Evolutionary conservation across 1,139 yeast species (phyloP).

Genomic region (Sugiyamaella paludigena): DNA sequence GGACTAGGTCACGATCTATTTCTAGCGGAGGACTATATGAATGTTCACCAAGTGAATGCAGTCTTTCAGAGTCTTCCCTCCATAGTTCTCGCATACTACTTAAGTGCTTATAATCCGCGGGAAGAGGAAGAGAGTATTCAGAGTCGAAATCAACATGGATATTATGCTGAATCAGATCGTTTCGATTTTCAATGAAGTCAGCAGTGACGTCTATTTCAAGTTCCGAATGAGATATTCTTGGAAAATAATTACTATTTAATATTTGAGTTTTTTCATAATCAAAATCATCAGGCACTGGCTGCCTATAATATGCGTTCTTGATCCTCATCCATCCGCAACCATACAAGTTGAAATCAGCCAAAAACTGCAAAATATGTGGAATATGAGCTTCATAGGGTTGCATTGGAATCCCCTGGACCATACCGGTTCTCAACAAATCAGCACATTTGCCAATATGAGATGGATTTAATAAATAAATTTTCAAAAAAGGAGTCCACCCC

Average conservation of each 20-base stretch:
- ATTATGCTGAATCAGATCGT: slow-evolving; percentile 44
- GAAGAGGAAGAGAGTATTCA: slow-evolving; percentile 20
- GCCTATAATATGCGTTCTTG: slow-evolving; percentile 23
- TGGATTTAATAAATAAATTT: slow-evolving; percentile 68
- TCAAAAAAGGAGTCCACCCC: slow-evolving; percentile 62
- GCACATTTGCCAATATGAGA: slow-evolving; percentile 56
- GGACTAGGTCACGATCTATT: not conserved
- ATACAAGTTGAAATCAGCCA: slow-evolving; percentile 76
- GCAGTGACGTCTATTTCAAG: slow-evolving; percentile 71
- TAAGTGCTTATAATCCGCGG: slow-evolving; percentile 41
- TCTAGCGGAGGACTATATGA: slow-evolving; percentile 29
- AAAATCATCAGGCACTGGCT: slow-evolving; percentile 18
- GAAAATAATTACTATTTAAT: slow-evolving; percentile 30
- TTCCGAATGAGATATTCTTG: slow-evolving; percentile 58
- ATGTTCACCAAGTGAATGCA: slow-evolving; percentile 43
- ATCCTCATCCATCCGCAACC: slow-evolving; percentile 77
- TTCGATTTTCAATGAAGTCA: slow-evolving; percentile 55
- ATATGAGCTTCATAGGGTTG: slow-evolving; percentile 78
- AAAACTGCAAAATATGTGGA: slow-evolving; percentile 71
- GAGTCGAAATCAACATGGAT: slow-evolving; percentile 53
- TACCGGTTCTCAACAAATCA: slow-evolving; percentile 55
- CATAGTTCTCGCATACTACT: slow-evolving; percentile 61
- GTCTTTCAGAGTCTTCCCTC: slow-evolving; percentile 58
- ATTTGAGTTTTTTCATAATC: slow-evolving; percentile 15
- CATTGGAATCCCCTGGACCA: slow-evolving; percentile 37